Percentiles rank a stretch among this genome's conserved stretches.
Evolutionary conservation across 2,329 filamentous ascomycete genomes (phyloP).

Genomic region (Parasarocladium wereldwijsianum): DNA sequence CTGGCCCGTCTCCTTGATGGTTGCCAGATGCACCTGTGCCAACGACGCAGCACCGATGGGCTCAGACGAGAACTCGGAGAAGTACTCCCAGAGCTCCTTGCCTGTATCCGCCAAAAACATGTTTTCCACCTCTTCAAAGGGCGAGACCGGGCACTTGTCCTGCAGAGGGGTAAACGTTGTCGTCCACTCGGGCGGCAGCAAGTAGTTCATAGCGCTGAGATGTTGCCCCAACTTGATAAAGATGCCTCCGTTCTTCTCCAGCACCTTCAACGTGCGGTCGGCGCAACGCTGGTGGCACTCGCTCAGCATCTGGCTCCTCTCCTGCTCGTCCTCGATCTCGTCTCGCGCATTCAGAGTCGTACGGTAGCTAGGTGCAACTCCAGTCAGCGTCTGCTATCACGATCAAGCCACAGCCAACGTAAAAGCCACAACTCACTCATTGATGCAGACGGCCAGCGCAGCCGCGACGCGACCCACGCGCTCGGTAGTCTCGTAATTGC

Average conservation of each 20-base stretch:
- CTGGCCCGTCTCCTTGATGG: conserved; percentile 65
- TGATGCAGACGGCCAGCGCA: conserved; percentile 67
- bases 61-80: conserved; percentile 64
- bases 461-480: conserved; percentile 65
- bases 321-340: conserved; percentile 42
- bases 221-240: conserved; percentile 98
- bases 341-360: conserved; percentile 61
- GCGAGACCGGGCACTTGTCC: conserved; percentile 88
- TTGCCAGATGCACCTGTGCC: conserved; percentile 86
- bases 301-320: conserved; percentile 54
- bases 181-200: conserved; percentile 84
- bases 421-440: conserved; percentile 57
- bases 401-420: neutral
- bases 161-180: conserved; percentile 91
- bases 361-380: conserved; percentile 52
- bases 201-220: conserved; percentile 88
- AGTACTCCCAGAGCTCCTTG: conserved; percentile 62
- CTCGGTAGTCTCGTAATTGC: conserved; percentile 60
- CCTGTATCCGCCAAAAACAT: conserved; percentile 84
- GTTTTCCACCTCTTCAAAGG: conserved; percentile 67
- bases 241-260: conserved; percentile 94
- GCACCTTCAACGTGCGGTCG: conserved; percentile 65
- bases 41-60: conserved; percentile 90
- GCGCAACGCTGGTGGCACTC: conserved; percentile 90
- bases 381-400: neutral